These are phyloP conservation scores for Luffa acutangula DNA, from an alignment of 306 rosid species.

Conservation along the genomic window DNA sequence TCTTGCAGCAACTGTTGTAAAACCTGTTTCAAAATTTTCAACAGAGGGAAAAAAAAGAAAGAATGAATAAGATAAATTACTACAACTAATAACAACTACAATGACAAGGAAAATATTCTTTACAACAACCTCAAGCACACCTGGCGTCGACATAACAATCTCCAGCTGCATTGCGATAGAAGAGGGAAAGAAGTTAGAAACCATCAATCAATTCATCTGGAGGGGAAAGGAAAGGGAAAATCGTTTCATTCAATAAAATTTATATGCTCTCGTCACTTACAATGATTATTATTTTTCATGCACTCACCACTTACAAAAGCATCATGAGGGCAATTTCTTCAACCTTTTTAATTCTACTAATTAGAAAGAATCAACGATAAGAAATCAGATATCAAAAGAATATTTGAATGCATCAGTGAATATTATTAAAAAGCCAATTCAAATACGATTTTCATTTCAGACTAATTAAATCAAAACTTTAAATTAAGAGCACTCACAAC, in stretches of 20 bases:
- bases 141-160: constrained; percentile 79
- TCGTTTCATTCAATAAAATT: neutral
- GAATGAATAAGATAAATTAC: constrained; percentile 13
- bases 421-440: neutral
- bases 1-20: constrained; percentile 57
- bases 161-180: constrained; percentile 50
- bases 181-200: constrained; percentile 13
- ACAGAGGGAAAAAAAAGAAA: constrained; percentile 1
- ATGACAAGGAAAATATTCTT: constrained; percentile 11
- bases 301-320: neutral
- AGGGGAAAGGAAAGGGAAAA: neutral
- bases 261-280: neutral
- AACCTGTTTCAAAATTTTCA: constrained; percentile 36
- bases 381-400: neutral
- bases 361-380: neutral
- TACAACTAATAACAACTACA: constrained; percentile 5
- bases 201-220: neutral
- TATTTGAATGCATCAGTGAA: neutral
- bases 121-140: constrained; percentile 77
- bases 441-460: neutral
- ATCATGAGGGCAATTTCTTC: neutral
- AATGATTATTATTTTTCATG: neutral
- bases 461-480: neutral
- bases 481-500: constrained; percentile 48
- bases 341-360: neutral